Conservation (phyloP, 805 yeast genomes). For the Pichia exigua region DNA sequence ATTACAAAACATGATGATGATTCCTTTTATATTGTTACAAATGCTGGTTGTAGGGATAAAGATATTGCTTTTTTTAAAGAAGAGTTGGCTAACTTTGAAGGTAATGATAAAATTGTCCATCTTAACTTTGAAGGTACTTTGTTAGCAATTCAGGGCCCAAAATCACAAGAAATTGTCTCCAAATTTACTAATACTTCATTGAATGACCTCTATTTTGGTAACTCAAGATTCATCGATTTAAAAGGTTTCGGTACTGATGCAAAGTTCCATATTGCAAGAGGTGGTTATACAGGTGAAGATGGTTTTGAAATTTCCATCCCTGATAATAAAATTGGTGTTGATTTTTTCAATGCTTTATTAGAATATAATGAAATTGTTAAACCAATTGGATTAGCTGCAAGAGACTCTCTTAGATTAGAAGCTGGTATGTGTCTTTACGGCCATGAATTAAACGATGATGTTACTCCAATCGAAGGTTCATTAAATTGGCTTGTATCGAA, state of each 20-base stretch:
- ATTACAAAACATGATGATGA: constrained; percentile 78
- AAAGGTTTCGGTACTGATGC: constrained; percentile 33
- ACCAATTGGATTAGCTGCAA: constrained; percentile 96
- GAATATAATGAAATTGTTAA: constrained; percentile 44
- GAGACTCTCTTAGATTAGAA: constrained; percentile 90
- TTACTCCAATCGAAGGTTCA: constrained; percentile 84
- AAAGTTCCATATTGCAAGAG: constrained; percentile 75
- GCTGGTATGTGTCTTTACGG: constrained; percentile 99
- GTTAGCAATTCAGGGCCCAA: constrained; percentile 91
- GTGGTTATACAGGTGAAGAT: constrained; percentile 98
- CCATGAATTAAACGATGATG: constrained; percentile 71
- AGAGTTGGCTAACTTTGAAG: constrained; percentile 36
- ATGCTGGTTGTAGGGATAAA: constrained; percentile 88
- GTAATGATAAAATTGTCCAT: constrained; percentile 22
- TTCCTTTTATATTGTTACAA: constrained; percentile 78
- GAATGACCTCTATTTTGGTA: constrained; percentile 64
- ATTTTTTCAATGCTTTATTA: constrained; percentile 55
- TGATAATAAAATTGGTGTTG: constrained; percentile 41
- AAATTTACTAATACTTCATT: constrained; percentile 55
- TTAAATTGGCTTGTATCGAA: constrained; percentile 87
- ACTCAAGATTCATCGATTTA: constrained; percentile 41
- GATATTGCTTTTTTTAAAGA: constrained; percentile 58
- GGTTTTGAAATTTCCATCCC: constrained; percentile 91
- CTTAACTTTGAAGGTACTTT: constrained; percentile 62
- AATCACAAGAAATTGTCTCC: constrained; percentile 60